Evolutionary conservation across 2,329 filamentous ascomycete species (phyloP), one percentile per base, ranked within the genome.

Genomic region (Geosmithia morbida): DNA sequence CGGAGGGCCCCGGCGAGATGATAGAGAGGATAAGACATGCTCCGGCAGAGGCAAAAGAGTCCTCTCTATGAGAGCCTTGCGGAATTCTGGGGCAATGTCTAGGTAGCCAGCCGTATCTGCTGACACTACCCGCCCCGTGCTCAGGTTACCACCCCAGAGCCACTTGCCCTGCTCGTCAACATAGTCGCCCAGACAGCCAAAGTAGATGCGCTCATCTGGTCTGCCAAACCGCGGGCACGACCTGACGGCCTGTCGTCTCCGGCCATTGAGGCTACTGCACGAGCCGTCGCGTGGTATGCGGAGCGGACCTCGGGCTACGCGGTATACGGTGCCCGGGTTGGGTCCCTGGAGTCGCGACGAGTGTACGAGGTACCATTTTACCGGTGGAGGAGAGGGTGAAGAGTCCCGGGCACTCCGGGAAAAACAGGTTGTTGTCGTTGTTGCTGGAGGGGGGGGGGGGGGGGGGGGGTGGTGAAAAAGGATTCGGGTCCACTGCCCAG

Each of bases 111-210:
- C 48, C 2, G 46, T 48, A 39, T 58, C 58, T 6, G 57, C 57
- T 43, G 52, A 59, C 22, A 63, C 52, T 19, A 60, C 55, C n/a
- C 61, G 53, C 8, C 58, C 60, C 13, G 60, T 52, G 5, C 53
- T 58, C 30, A 63, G 51, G 47, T 63, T 60, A n/a, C 61, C 61
- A 42, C 61, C 61, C 61, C 61, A 64, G 2, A 63, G 54, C 61
- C 61, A 64, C 53, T 62, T 62, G 10, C 55, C 54, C 46, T 64
- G 60, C 30, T 60, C 54, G 14, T 55, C 57, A 3, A 51, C 56
- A 47, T 58, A 58, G 48, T 64, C 61, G 10, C 55, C 61, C 13
- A 60, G 53, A 61, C 61, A 64, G 5, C 61, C 61, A 44, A 64
- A 64, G 50, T 51, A 59, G 19, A 64, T 51, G 10, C 61, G 54